Base-by-base conservation (phyloP, 352 stramenopile genomes). In the Globisporangium cylindrosporum region DNA sequence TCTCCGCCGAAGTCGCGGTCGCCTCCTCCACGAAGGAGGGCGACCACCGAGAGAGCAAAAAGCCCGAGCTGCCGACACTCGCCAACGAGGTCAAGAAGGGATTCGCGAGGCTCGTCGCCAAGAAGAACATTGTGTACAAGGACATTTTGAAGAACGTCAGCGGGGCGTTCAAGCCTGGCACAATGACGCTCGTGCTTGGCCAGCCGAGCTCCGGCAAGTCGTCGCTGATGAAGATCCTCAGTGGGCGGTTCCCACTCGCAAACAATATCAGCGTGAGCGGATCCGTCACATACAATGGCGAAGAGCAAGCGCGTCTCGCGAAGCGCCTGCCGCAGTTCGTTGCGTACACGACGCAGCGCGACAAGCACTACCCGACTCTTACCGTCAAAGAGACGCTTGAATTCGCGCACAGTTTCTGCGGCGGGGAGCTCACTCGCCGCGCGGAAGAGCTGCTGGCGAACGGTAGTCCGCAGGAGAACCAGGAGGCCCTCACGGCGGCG, bases 331-430 rank as follows among this genome's bases (percentile, higher is more conserved):
- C 79, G 1, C 77, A 88, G 66, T 80, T 84, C 53, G 74, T 78
- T 14, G 66, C 67, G 8, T 87, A 88, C 63, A 75, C 88, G 20
- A 81, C 64, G 15, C 79, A 90, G 60, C 68, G 54, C 0, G 80
- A 88, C 64, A 77, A 81, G 38, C 81, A 89, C 62, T 84, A 75
- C 20, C 72, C 81, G 1, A 81, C 64, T 7, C 66, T 89, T 9
- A 86, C 81, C 0, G 81, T 88, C 12, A 72, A 77, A 56, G 81
- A 89, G 64, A 89, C 81, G 27, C 69, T 88, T 1, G 61, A 78
- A 54, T 89, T 85, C 60, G 76, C 81, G 0, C 66, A 86, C 68
- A 54, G 43, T 20, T 84, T 73, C 55, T 80, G 66, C 38, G 76
- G 74, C 1, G 43, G 43, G 43, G 43, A 49, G 43, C 15, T 49